These are phyloP conservation scores for Hypomontagnella submonticulosa DNA, from an alignment of 495 filamentous ascomycete species.

Conservation along the genomic window DNA sequence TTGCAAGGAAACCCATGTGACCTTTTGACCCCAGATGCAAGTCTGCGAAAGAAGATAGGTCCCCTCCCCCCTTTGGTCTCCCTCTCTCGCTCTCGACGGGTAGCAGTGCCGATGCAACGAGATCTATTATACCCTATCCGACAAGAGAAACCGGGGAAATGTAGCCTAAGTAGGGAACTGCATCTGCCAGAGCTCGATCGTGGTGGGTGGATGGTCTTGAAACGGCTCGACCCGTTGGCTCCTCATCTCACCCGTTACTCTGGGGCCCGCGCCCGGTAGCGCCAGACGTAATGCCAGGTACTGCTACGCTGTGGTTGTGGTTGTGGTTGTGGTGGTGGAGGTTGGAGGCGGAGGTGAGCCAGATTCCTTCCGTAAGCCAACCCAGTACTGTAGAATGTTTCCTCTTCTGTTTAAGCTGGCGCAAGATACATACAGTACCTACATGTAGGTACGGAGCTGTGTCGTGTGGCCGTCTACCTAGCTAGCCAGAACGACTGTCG, in stretches of 20 bases:
- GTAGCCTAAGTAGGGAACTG: slow-evolving; percentile 40
- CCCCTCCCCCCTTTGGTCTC: slow-evolving; percentile 8
- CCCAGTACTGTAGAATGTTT: slow-evolving; percentile 5
- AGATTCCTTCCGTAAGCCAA: slow-evolving; percentile 28
- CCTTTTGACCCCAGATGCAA: slow-evolving; percentile 20
- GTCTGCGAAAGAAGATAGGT: slow-evolving; percentile 25
- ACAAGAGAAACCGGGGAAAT: slow-evolving; percentile 39
- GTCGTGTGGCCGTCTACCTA: slow-evolving; percentile 7
- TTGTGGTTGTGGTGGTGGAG: slow-evolving; percentile 33
- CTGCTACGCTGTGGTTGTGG: slow-evolving; percentile 36
- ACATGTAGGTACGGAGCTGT: slow-evolving; percentile 4
- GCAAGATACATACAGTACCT: not conserved
- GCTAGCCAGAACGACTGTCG: slow-evolving; percentile 29
- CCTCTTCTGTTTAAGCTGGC: not conserved
- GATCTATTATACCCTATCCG: slow-evolving; percentile 39
- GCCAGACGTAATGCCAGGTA: slow-evolving; percentile 43
- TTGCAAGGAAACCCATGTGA: slow-evolving; percentile 32
- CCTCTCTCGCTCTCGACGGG: slow-evolving; percentile 27
- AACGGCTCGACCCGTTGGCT: slow-evolving; percentile 44
- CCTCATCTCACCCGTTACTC: slow-evolving; percentile 37
- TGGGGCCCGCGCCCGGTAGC: slow-evolving; percentile 35
- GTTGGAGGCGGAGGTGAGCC: slow-evolving; percentile 34
- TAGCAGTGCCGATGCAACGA: slow-evolving; percentile 44
- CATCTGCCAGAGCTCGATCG: slow-evolving; percentile 38
- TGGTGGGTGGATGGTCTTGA: slow-evolving; percentile 31